Conservation (phyloP, 306 rosid genomes). For the Castanopsis chinensis region DNA sequence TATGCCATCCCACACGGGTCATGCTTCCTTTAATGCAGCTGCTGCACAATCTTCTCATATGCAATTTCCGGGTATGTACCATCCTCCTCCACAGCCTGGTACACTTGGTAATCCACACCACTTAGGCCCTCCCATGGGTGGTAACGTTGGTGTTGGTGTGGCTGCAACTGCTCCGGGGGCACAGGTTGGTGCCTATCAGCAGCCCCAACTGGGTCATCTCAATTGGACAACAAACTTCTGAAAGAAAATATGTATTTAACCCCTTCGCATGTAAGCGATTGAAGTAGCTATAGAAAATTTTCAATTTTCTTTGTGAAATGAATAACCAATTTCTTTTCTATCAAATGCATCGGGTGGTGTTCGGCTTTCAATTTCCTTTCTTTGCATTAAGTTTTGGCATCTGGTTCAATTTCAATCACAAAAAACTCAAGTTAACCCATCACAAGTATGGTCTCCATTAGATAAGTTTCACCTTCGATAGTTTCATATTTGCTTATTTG, state of each 20-base stretch:
- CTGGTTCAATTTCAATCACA: not conserved
- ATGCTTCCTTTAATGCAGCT: constrained; percentile 75
- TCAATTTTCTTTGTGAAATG: constrained; percentile 52
- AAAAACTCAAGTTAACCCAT: not conserved
- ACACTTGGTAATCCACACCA: constrained; percentile 76
- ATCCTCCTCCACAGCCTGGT: constrained; percentile 71
- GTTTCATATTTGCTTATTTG: not conserved
- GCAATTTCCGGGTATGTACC: constrained; percentile 97
- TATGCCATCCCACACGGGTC: constrained; percentile 82
- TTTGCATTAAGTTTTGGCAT: constrained; percentile 15
- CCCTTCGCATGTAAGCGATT: constrained; percentile 55
- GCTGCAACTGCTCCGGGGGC: constrained; percentile 86
- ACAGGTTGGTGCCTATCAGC: constrained; percentile 95
- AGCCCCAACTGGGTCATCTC: constrained; percentile 81
- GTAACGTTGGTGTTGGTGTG: constrained; percentile 83
- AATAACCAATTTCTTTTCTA: constrained; percentile 31
- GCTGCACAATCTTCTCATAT: constrained; percentile 95
- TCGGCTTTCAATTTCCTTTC: constrained; percentile 22
- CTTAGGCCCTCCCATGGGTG: constrained; percentile 80
- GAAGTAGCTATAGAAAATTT: constrained; percentile 62
- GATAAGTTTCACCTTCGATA: not conserved
- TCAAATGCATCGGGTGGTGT: constrained; percentile 35
- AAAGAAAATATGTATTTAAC: constrained; percentile 54
- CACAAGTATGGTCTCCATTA: not conserved
- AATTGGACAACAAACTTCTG: constrained; percentile 95